Evolutionary conservation across 2,329 filamentous ascomycete genomes (phyloP), one percentile per base, ranked within the genome.

Genomic region (Aspergillus proliferans): DNA sequence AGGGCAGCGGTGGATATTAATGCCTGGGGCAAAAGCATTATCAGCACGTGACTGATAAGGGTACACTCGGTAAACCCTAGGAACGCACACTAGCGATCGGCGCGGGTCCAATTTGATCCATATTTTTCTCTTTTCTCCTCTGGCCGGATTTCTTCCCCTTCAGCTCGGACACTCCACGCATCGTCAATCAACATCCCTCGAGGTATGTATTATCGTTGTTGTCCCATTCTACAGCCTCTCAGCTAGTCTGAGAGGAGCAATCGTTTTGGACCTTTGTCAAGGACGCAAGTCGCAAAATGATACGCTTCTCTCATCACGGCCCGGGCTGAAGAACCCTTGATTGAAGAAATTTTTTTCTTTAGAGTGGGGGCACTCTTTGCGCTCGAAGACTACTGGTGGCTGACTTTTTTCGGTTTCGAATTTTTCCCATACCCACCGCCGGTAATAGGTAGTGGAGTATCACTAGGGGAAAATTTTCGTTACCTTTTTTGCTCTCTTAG

Each of bases 251-350:
- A 64, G 68, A 19, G 58, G 61, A 66, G 68, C 66, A 72, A 67
- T 65, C 50, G 33, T 61, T 53, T 48, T 46, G 48, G 50, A 45
- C 45, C 49, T 51, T 56, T 56, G 52, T 45, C 57, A 47, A 48
- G 14, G 41, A 14, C 15, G 19, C 19, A 21, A 12, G 53, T 42
- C 40, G 47, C 54, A 62, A 51, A 61, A 69, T 71, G 69, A 72
- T 71, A 72, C 69, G 68, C 67, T 61, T 70, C 64, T 67, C 63
- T 64, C 62, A 64, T 58, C 58, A 62, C 72, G 64, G 66, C 71
- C 80, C 72, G 79, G 82, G 82, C 80, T 82, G 79, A 83, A 84
- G 81, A 85, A 82, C 81, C 81, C 80, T 81, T 30, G 26, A 30
- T 30, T 30, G 26, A 30, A 30, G 26, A 30, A 30, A 30, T 12